Base-by-base conservation (phyloP, 2,329 filamentous ascomycete species). In the Harringtonia aguacate region DNA sequence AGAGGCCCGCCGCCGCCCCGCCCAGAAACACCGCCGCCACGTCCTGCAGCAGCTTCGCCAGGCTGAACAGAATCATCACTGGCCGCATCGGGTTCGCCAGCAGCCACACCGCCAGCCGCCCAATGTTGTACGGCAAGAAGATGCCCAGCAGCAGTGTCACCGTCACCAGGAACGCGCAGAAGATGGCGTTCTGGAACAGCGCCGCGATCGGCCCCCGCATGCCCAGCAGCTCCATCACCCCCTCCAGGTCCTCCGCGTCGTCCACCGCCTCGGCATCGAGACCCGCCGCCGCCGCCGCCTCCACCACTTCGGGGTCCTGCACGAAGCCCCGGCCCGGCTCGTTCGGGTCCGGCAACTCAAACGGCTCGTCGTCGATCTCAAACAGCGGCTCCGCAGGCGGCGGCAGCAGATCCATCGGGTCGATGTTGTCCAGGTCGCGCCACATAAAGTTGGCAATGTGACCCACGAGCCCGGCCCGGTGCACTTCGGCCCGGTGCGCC, bases 181-280 rank as follows among this genome's bases (percentile, higher is more conserved):
- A 98, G 15, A 95, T 80, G 44, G 86, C 88, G 53, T 98, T 98
- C 57, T 98, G 92, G 52, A 97, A 79, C 7, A 98, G 73, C 3
- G 87, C 88, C 14, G 84, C 82, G 4, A 98, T 72, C 1, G 92
- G 92, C 0, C 92, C 92, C 56, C 94, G 86, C 84, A 98, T 94
- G 31, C 92, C 92, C 47, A 98, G 84, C 15, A 98, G 76, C 60
- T 98, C 92, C 69, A 98, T 80, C 42, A 98, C 86, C 0, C 92
- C 92, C 59, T 98, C 92, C 15, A 98, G 79, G 57, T 98, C 92
- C 62, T 98, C 92, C 10, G 85, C 85, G 52, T 95, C 84, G 36
- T 89, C 85, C 35, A 87, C 74, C 10, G 81, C 83, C 52, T 86
- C 81, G 43, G 78, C 73, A 44, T 95, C 86, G 30, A 90, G 67